These are phyloP conservation scores for Maudiozyma turicensis DNA, from an alignment of 805 yeast species.

Conservation along the genomic window DNA sequence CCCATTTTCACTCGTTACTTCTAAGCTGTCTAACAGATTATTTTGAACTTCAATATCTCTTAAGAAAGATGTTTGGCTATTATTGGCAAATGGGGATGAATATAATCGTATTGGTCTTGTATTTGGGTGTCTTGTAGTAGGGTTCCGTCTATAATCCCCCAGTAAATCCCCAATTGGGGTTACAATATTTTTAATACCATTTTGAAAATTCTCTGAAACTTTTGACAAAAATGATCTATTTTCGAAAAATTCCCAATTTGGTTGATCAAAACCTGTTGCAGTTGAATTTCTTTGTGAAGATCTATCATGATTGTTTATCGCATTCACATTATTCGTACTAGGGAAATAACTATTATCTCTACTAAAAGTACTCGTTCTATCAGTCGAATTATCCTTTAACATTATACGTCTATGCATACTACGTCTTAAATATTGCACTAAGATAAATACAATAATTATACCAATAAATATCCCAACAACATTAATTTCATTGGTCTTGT, in stretches of 20 bases:
- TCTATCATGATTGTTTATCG: no score
- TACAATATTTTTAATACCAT: not conserved
- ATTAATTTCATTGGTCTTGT: slow-evolving; percentile 52
- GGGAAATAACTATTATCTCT: not conserved
- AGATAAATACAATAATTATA: slow-evolving; percentile 35
- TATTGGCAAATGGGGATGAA: not conserved
- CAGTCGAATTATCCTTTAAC: not conserved
- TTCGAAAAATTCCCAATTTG: slow-evolving; percentile 25
- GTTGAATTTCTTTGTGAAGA: not conserved
- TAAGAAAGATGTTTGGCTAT: slow-evolving; percentile 24
- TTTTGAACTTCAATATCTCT: slow-evolving; percentile 35
- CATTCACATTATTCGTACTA: not conserved
- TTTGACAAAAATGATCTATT: slow-evolving; percentile 10
- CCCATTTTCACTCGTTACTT: slow-evolving; percentile 16
- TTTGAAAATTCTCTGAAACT: not conserved
- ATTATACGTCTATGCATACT: slow-evolving; percentile 10
- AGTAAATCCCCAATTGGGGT: not conserved
- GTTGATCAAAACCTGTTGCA: slow-evolving; percentile 1
- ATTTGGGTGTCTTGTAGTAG: not conserved
- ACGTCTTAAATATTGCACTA: slow-evolving; percentile 34
- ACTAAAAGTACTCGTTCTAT: not conserved
- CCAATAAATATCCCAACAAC: slow-evolving; percentile 56
- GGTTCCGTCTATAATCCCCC: not conserved
- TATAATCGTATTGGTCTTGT: not conserved
- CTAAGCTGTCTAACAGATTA: slow-evolving; percentile 32